A percentile compares a stretch with the other conserved stretches of the same genome.
These are phyloP conservation scores for Lactifluus piperatus DNA, from an alignment of 768 basidiomycete species.

Conservation along the genomic window DNA sequence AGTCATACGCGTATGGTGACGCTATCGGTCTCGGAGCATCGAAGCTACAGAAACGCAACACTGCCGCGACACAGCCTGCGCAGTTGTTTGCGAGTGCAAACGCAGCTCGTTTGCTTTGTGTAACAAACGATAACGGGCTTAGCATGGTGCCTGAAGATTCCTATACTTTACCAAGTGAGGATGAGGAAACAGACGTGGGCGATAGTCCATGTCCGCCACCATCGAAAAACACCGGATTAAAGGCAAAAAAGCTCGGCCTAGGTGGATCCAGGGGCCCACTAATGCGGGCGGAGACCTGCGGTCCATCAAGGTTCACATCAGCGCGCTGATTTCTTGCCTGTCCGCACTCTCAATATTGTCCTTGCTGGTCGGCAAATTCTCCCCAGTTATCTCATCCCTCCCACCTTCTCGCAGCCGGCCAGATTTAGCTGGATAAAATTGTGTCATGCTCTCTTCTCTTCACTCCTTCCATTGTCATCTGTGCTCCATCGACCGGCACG, in stretches of 20 bases:
- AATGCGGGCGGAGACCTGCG: constrained; percentile 60
- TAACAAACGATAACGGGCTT: constrained; percentile 35
- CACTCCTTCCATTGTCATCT: background rate
- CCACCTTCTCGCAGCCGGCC: background rate
- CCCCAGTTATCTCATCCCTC: background rate
- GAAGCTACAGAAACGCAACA: constrained; percentile 54
- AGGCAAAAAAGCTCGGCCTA: constrained; percentile 48
- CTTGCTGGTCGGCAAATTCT: constrained; percentile 15
- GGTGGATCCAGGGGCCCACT: constrained; percentile 31
- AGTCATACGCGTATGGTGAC: constrained; percentile 92
- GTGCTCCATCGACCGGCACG: background rate
- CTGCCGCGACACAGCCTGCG: constrained; percentile 36
- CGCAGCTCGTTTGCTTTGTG: constrained; percentile 56
- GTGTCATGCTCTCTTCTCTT: background rate
- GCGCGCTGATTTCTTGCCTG: background rate
- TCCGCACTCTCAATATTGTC: constrained; percentile 19
- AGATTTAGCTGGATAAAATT: background rate
- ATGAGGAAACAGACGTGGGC: constrained; percentile 69
- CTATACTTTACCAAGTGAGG: constrained; percentile 52
- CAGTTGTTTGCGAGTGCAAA: constrained; percentile 62
- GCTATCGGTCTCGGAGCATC: constrained; percentile 29
- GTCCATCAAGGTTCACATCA: constrained; percentile 43
- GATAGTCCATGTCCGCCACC: constrained; percentile 86
- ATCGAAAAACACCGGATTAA: constrained; percentile 45
- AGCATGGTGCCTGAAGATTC: constrained; percentile 63